Percentiles rank a stretch among this genome's conserved stretches.
These are phyloP conservation scores for Salix exigua DNA, from an alignment of 345 rosid species.

Conservation along the genomic window DNA sequence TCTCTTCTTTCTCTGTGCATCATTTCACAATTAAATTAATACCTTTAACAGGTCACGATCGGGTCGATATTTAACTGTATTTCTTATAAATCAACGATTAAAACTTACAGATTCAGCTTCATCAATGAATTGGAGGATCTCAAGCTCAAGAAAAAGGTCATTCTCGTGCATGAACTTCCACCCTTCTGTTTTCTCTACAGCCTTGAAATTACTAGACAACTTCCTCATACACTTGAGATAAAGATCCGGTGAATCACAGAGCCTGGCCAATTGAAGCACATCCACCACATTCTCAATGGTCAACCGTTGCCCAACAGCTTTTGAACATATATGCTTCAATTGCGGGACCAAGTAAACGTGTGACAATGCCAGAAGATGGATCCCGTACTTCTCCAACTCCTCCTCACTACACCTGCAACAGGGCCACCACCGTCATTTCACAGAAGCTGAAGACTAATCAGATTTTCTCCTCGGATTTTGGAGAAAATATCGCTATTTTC, in stretches of 20 bases:
- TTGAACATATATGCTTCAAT: constrained; percentile 61
- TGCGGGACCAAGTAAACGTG: constrained; percentile 70
- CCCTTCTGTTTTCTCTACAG: constrained; percentile 64
- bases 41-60: not conserved
- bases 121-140: constrained; percentile 75
- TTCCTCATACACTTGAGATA: constrained; percentile 58
- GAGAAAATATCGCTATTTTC: not conserved
- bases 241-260: constrained; percentile 77
- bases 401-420: constrained; percentile 51
- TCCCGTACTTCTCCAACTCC: constrained; percentile 60
- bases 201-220: constrained; percentile 41
- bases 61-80: not conserved
- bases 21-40: not conserved
- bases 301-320: constrained; percentile 42
- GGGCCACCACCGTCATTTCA: constrained; percentile 13
- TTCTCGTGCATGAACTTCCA: constrained; percentile 74
- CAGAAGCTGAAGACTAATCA: not conserved
- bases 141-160: constrained; percentile 72
- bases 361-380: constrained; percentile 69
- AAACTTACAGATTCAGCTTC: constrained; percentile 58
- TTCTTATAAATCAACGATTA: not conserved
- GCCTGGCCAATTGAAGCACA: constrained; percentile 67
- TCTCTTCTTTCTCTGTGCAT: constrained; percentile 66
- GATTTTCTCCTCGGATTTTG: not conserved
- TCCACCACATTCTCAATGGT: constrained; percentile 70